Evolutionary conservation across 148 eudicot genomes (phyloP).

Genomic region (Fallopia convolvulus): DNA sequence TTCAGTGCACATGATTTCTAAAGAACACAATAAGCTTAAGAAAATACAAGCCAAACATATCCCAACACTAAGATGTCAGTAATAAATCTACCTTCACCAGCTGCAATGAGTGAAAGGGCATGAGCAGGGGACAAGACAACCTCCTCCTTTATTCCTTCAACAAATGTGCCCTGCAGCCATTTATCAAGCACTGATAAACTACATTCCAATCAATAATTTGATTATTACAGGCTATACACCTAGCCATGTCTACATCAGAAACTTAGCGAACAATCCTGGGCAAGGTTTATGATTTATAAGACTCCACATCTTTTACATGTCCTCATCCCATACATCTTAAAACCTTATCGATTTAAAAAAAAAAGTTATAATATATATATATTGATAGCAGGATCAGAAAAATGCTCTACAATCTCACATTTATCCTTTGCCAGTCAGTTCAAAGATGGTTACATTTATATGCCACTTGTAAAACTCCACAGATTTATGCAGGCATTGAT

Average conservation of each 20-base stretch:
- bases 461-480: neutral
- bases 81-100: constrained; percentile 81
- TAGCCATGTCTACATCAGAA: neutral
- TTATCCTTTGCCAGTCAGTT: neutral
- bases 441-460: neutral
- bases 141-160: constrained; percentile 98
- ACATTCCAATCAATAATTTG: neutral
- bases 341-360: neutral
- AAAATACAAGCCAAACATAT: neutral
- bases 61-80: neutral
- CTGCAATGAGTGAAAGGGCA: constrained; percentile 96
- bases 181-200: constrained; percentile 6
- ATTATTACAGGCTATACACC: neutral
- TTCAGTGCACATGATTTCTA: neutral
- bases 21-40: neutral
- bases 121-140: constrained; percentile 97
- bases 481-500: neutral
- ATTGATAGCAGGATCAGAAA: neutral
- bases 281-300: neutral
- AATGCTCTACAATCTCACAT: neutral
- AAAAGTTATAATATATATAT: neutral
- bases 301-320: neutral
- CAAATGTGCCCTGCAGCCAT: constrained; percentile 71
- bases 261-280: neutral
- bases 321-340: neutral